These are phyloP conservation scores for Eucalyptus victrix DNA, from an alignment of 345 rosid genomes.

Conservation along the genomic window DNA sequence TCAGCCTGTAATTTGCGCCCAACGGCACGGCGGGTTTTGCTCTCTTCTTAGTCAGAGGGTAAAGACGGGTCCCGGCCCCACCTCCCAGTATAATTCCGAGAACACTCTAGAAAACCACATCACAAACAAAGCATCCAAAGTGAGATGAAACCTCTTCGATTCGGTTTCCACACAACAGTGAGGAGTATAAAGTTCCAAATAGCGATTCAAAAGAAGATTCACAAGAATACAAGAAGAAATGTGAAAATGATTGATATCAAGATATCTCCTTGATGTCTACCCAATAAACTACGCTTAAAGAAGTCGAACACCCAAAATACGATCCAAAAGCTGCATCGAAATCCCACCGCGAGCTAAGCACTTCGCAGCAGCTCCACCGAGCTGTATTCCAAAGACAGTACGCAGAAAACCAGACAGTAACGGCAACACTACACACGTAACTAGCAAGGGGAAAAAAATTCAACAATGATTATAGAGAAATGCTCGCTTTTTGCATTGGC, in stretches of 20 bases:
- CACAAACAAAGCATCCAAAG: not conserved
- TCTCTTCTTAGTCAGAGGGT: constrained; percentile 94
- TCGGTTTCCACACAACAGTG: not conserved
- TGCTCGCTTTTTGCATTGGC: not conserved
- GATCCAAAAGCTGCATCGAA: not conserved
- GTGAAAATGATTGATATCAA: not conserved
- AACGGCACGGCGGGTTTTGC: constrained; percentile 95
- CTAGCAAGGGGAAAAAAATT: not conserved
- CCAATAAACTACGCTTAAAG: not conserved
- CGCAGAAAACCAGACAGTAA: not conserved
- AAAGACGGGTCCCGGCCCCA: constrained; percentile 89
- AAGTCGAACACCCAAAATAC: not conserved
- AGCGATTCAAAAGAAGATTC: not conserved
- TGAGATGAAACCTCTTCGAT: not conserved
- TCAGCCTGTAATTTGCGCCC: constrained; percentile 90
- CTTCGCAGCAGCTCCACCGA: not conserved
- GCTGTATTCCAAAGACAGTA: not conserved
- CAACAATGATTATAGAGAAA: not conserved
- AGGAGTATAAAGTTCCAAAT: not conserved
- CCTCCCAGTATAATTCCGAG: constrained; percentile 94
- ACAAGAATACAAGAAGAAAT: not conserved
- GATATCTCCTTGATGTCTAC: not conserved
- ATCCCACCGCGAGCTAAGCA: not conserved
- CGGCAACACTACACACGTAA: not conserved
- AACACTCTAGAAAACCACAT: constrained; percentile 51